Conservation (phyloP, 139 green algal genomes). For the Coelastrella sp. region DNA sequence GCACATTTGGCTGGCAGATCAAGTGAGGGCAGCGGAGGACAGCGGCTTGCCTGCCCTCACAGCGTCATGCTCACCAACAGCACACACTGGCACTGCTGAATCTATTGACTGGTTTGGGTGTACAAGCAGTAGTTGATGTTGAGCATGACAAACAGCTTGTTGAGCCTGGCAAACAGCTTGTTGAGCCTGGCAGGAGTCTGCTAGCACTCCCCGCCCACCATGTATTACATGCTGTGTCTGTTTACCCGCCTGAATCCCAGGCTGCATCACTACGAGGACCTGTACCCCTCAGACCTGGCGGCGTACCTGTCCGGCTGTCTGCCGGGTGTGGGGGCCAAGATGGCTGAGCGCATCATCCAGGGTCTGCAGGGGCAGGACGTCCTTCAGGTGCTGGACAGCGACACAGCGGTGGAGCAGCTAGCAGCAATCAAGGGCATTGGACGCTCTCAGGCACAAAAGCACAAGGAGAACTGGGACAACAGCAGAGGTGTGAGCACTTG, state of each 20-base stretch:
- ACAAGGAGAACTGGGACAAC: constrained; percentile 22
- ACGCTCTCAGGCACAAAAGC: background rate
- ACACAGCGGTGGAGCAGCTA: background rate
- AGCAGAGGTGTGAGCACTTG: background rate
- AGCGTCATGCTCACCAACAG: too few species aligned
- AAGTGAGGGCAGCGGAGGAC: background rate
- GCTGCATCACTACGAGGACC: background rate
- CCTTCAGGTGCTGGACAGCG: background rate
- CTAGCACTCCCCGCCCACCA: background rate
- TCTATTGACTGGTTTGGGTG: background rate
- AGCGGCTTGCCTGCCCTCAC: too few species aligned
- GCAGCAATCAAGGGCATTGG: constrained; percentile 23
- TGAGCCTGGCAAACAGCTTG: too few species aligned
- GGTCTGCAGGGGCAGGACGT: background rate
- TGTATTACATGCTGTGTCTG: background rate
- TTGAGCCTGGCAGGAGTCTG: too few species aligned
- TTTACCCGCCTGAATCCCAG: background rate
- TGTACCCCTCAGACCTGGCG: background rate
- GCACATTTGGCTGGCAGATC: constrained; percentile 10
- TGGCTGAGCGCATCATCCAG: background rate
- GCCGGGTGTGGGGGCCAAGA: background rate
- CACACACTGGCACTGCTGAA: background rate
- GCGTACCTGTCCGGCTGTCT: constrained; percentile 8
- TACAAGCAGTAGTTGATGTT: too few species aligned
- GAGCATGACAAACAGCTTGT: too few species aligned